Conservation (phyloP, 2,329 filamentous ascomycete species). For the Cladosporium sp. region DNA sequence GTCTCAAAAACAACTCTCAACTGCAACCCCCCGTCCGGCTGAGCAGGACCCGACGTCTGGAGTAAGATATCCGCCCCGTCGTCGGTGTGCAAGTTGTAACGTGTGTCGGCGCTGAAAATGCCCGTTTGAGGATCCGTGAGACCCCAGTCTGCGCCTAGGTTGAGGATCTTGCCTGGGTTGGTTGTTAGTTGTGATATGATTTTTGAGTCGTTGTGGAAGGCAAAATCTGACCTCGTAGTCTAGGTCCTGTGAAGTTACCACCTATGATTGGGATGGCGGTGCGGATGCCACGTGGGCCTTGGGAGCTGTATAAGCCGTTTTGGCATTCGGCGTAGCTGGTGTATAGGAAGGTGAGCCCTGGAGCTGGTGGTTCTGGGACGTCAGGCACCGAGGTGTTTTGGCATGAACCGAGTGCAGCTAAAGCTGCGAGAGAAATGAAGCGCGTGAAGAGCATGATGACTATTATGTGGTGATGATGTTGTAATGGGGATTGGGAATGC, state of each 20-base stretch:
- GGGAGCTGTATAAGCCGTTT: slow-evolving; percentile 21
- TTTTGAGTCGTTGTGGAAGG: neutral
- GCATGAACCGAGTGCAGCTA: slow-evolving; percentile 8
- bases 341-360: slow-evolving; percentile 27
- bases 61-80: slow-evolving; percentile 33
- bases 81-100: slow-evolving; percentile 35
- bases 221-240: slow-evolving; percentile 10
- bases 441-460: slow-evolving; percentile 4
- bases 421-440: slow-evolving; percentile 10
- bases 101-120: slow-evolving; percentile 31
- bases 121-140: slow-evolving; percentile 27
- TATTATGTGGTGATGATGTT: neutral
- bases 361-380: slow-evolving; percentile 15
- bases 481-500: neutral
- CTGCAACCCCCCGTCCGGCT: slow-evolving; percentile 27
- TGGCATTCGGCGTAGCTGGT: slow-evolving; percentile 25
- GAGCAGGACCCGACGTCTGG: slow-evolving; percentile 29
- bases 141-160: slow-evolving; percentile 37
- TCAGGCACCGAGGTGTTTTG: slow-evolving; percentile 12
- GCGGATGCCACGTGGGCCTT: slow-evolving; percentile 25
- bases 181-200: neutral
- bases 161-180: slow-evolving; percentile 24
- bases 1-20: slow-evolving; percentile 34
- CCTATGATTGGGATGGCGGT: slow-evolving; percentile 29
- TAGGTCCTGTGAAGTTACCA: slow-evolving; percentile 29